Percentiles rank a stretch among this genome's conserved stretches.
Conservation (phyloP, 179 eudicot genomes). For the Amaranthus tricolor region DNA sequence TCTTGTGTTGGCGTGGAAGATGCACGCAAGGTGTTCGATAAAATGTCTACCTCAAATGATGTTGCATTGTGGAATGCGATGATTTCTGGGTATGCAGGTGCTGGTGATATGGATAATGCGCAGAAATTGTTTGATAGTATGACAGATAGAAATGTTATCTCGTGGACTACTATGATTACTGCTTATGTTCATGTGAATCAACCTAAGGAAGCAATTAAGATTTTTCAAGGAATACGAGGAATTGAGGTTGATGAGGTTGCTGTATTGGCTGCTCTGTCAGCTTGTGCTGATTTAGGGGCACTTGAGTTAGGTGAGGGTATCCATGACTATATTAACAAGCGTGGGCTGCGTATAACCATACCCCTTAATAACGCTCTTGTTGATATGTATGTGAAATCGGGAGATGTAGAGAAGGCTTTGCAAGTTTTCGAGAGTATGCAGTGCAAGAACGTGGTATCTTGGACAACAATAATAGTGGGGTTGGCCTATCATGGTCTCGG, state of each 20-base stretch:
- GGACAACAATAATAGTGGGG: slow-evolving; percentile 60
- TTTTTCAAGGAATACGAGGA: slow-evolving; percentile 42
- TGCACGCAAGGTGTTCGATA: slow-evolving; percentile 54
- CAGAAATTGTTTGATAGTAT: slow-evolving; percentile 30
- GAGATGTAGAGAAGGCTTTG: slow-evolving; percentile 39
- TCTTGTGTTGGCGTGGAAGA: slow-evolving; percentile 22
- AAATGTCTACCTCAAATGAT: slow-evolving; percentile 30
- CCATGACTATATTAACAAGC: slow-evolving; percentile 30
- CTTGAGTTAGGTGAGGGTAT: slow-evolving; percentile 51
- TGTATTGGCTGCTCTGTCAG: slow-evolving; percentile 47
- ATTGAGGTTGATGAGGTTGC: slow-evolving; percentile 52
- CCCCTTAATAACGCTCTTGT: slow-evolving; percentile 46
- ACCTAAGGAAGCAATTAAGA: slow-evolving; percentile 40
- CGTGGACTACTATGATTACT: slow-evolving; percentile 48
- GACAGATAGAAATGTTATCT: slow-evolving; percentile 45
- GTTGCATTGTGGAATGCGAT: slow-evolving; percentile 53
- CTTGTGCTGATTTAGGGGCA: slow-evolving; percentile 57
- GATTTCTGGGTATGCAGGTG: slow-evolving; percentile 42
- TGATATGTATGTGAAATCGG: slow-evolving; percentile 60
- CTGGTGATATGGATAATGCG: slow-evolving; percentile 34
- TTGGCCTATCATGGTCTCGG: slow-evolving; percentile 55
- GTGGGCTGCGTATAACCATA: slow-evolving; percentile 21
- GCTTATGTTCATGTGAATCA: slow-evolving; percentile 40
- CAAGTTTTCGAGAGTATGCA: slow-evolving; percentile 39
- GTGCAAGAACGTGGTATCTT: slow-evolving; percentile 39